Evolutionary conservation across 176 grass and related monocot genomes (phyloP), one percentile per base, ranked within the genome.

Genomic region (Juncus inflexus): DNA sequence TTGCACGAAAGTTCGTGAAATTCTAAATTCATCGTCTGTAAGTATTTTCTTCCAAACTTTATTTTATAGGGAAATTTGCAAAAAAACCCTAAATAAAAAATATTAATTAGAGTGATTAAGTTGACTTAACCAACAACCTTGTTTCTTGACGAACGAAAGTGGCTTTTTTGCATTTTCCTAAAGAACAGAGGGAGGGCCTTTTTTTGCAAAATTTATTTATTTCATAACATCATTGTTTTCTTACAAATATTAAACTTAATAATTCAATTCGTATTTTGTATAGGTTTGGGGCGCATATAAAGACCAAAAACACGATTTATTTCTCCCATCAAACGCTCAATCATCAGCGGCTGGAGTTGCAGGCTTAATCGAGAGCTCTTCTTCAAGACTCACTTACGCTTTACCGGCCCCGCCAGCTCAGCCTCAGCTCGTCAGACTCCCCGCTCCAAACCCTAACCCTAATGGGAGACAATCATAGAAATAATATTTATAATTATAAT

Each of bases 281-380:
- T 58, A 99, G 94, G 87, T 99, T 65, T 99, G 94, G 85, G 77
- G 85, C 59, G 94, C 94, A 19, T 99, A 99, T 76, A 99, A 99
- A 70, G 83, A 99, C 68, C 94, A 99, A 77, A 99, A 92, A 68
- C 89, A 99, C 11, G 94, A 99, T 36, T 81, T 99, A 50, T 99
- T 99, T 64, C 94, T 99, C 39, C 94, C 94, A 59, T 92, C 94
- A 9, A 92, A 92, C 49, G 94, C 94, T 64, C 94, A 92, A 75
- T 79, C 89, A 13, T 87, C 89, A 52, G 88, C 94, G 40, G 88
- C 88, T 40, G 94, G 94, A 77, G 88, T 99, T 74, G 94, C 89
- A 53, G 94, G 94, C 41, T 86, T 99, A 39, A 92, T 99, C 7
- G 94, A 99, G 66, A 99, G 85, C 51, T 84, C 94, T n/a, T 82